Evolutionary conservation across 1,284 basidiomycete species (phyloP), one percentile per base, ranked within the genome.

Genomic region (Fistulina hepatica): DNA sequence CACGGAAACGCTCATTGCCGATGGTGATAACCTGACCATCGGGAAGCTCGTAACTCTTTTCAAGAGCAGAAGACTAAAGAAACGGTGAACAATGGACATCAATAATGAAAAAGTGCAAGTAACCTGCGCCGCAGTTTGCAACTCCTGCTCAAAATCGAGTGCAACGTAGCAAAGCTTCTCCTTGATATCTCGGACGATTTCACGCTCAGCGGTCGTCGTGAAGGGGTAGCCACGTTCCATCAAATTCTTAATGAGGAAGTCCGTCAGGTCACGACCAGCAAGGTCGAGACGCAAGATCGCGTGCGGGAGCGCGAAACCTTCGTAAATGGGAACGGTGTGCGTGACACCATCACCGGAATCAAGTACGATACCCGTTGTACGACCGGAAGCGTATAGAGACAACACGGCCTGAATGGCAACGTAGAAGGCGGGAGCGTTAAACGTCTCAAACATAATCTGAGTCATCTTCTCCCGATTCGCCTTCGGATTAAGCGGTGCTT

Each of bases 111-210:
- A n/a, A n/a, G n/a, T n/a, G n/a, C n/a, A n/a, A n/a, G n/a, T n/a
- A n/a, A n/a, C n/a, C 61, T 91, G 85, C 47, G 86, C 82, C 31
- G 91, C 89, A 30, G 85, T 92, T 68, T 90, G 84, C 53, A 95
- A 73, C 69, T 95, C 92, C 67, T 95, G 85, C 65, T 94, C 90
- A 57, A 94, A 95, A 70, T 95, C 92, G 51, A 94, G 78, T 26
- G 92, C 92, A 53, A 95, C 90, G 64, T 95, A 95, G 70, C 91
- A 94, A 36, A 95, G 79, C 72, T 93, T 94, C 76, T 95, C 92
- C 76, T 95, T 95, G 74, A 95, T 93, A 64, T 95, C 92, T 55
- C 92, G 79, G 55, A 95, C 92, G 46, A 95, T 91, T 78, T 94
- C 91, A 58, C 84, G 80, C 70, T 93, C 90, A 44, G 90, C 89